These are phyloP conservation scores for Nasturtium officinale DNA, from an alignment of 345 rosid genomes.

Conservation along the genomic window DNA sequence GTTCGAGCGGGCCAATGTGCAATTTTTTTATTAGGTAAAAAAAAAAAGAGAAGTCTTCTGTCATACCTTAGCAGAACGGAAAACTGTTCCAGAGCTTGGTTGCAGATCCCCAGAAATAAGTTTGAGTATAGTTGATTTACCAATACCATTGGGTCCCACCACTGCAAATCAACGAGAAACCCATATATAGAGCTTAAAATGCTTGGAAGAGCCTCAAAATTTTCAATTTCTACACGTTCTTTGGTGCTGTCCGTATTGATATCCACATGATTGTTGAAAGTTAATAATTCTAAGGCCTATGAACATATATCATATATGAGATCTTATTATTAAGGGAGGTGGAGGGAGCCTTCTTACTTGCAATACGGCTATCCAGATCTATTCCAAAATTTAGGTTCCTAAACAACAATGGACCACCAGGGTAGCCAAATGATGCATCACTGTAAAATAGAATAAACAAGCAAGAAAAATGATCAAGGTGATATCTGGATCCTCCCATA, in stretches of 20 bases:
- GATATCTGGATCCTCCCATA: constrained; percentile 4
- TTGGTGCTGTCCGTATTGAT: constrained; percentile 15
- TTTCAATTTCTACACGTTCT: constrained; percentile 11
- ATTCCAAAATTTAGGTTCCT: constrained; percentile 97
- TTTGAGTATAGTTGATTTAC: constrained; percentile 97
- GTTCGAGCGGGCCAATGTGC: background rate
- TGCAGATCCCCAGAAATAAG: constrained; percentile 93
- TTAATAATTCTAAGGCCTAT: background rate
- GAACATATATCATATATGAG: background rate
- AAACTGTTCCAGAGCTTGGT: constrained; percentile 96
- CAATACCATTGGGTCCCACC: constrained; percentile 99
- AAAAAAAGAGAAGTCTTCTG: constrained; percentile 11
- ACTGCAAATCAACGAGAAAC: constrained; percentile 55
- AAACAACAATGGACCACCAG: constrained; percentile 85
- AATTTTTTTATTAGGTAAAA: background rate
- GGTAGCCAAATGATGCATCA: constrained; percentile 98
- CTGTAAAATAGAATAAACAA: constrained; percentile 49
- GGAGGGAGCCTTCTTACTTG: constrained; percentile 66
- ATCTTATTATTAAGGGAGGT: constrained; percentile 12
- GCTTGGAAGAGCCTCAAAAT: constrained; percentile 12
- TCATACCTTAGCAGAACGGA: constrained; percentile 95
- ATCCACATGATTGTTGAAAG: constrained; percentile 6
- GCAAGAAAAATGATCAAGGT: constrained; percentile 12
- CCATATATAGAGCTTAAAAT: constrained; percentile 26
- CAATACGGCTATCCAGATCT: constrained; percentile 95